Conservation (phyloP, 805 yeast genomes). For the Saccharomycopsis guyanensis region DNA sequence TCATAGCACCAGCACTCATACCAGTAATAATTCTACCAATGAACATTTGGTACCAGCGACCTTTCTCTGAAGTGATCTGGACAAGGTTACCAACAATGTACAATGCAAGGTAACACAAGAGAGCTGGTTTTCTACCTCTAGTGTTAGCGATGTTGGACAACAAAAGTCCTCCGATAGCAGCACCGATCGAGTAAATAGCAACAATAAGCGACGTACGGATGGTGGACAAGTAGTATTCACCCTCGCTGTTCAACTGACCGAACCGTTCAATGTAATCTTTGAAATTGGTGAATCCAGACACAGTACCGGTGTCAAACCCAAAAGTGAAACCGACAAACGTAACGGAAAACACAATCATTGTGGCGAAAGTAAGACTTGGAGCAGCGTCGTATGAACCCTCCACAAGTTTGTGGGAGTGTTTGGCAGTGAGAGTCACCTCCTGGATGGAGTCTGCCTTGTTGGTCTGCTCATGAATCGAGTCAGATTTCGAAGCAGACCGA, state of each 20-base stretch:
- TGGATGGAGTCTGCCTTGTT: not conserved
- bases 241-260: constrained; percentile 38
- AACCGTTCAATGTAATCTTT: constrained; percentile 45
- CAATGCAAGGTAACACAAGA: constrained; percentile 44
- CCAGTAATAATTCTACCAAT: constrained; percentile 64
- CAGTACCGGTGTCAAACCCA: constrained; percentile 76
- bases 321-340: constrained; percentile 75
- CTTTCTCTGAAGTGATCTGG: constrained; percentile 45
- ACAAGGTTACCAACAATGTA: constrained; percentile 55
- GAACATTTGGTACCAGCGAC: constrained; percentile 55
- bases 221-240: constrained; percentile 35
- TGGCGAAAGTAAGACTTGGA: constrained; percentile 10
- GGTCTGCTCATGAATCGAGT: not conserved
- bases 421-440: not conserved
- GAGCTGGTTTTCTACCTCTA: constrained; percentile 52
- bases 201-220: constrained; percentile 47
- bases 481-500: not conserved
- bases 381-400: not conserved
- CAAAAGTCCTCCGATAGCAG: constrained; percentile 64
- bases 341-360: constrained; percentile 31
- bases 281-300: constrained; percentile 65
- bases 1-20: constrained; percentile 67
- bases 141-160: constrained; percentile 51
- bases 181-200: constrained; percentile 56
- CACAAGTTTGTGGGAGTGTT: not conserved